These are phyloP conservation scores for Mortierella polycephala DNA, from an alignment of 371 early-diverging fungal genomes.

Conservation along the genomic window DNA sequence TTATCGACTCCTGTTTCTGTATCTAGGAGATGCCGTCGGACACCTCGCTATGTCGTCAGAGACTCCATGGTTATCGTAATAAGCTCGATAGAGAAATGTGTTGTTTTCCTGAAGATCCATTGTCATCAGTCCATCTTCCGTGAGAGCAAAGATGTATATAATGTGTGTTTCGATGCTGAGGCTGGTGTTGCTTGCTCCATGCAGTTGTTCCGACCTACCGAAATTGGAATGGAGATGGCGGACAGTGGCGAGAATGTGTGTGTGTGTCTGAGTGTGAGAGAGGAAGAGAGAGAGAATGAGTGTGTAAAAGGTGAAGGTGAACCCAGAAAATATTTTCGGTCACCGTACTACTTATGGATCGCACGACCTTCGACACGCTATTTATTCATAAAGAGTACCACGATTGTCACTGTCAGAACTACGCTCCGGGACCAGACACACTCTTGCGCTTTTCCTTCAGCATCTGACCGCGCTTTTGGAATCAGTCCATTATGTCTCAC, in stretches of 20 bases:
- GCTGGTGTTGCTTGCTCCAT: too few species aligned
- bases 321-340: neutral
- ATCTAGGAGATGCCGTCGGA: too few species aligned
- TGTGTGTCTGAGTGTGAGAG: neutral
- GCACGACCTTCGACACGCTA: neutral
- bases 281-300: neutral
- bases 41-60: too few species aligned
- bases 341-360: neutral
- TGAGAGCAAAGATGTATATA: too few species aligned
- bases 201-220: too few species aligned
- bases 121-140: too few species aligned
- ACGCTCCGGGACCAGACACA: neutral
- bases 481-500: conserved; percentile 28
- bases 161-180: too few species aligned
- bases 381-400: neutral
- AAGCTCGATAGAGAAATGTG: too few species aligned
- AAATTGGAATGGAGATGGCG: too few species aligned
- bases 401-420: neutral
- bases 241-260: neutral
- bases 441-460: neutral
- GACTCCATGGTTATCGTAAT: too few species aligned
- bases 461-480: conserved; percentile 17
- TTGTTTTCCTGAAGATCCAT: too few species aligned
- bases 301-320: conserved; percentile 3
- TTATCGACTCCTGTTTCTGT: too few species aligned